These are phyloP conservation scores for Leishmania tropica DNA, from an alignment of 208 protist species.

Conservation along the genomic window DNA sequence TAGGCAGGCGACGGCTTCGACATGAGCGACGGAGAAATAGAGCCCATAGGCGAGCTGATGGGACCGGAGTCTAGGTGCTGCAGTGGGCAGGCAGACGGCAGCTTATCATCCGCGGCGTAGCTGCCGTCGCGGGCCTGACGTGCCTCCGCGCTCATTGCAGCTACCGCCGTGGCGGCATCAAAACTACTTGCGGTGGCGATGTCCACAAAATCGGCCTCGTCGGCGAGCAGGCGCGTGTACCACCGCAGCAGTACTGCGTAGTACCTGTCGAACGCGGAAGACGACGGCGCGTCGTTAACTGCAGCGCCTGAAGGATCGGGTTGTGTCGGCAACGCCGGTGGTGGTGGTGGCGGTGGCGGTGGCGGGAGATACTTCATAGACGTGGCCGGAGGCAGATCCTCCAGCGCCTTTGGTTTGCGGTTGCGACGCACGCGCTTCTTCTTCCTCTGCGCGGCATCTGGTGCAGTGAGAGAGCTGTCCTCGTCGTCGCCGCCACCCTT, in stretches of 20 bases:
- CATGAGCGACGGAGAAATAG: neutral
- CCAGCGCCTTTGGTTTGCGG: slow-evolving; percentile 32
- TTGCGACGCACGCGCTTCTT: slow-evolving; percentile 30
- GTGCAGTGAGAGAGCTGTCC: neutral
- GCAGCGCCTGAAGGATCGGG: neutral
- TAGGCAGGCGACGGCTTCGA: neutral
- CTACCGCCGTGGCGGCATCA: neutral
- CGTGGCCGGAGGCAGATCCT: slow-evolving; percentile 19
- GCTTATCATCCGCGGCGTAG: neutral
- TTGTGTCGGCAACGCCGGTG: neutral
- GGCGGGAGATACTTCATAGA: slow-evolving; percentile 32
- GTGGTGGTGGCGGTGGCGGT: slow-evolving; percentile 28
- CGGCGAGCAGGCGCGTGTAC: slow-evolving; percentile 51
- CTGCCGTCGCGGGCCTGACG: neutral
- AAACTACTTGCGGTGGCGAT: slow-evolving; percentile 9
- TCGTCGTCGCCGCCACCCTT: slow-evolving; percentile 5
- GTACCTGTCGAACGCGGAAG: slow-evolving; percentile 12
- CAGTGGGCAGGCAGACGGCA: neutral
- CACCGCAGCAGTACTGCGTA: slow-evolving; percentile 40
- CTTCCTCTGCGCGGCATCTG: slow-evolving; percentile 3
- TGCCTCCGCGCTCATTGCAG: neutral
- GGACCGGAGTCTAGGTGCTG: neutral
- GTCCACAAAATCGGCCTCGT: slow-evolving; percentile 42
- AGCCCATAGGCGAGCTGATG: neutral
- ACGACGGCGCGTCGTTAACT: neutral